These are phyloP conservation scores for Alternaria rosae DNA, from an alignment of 2,329 filamentous ascomycete species.

Conservation along the genomic window DNA sequence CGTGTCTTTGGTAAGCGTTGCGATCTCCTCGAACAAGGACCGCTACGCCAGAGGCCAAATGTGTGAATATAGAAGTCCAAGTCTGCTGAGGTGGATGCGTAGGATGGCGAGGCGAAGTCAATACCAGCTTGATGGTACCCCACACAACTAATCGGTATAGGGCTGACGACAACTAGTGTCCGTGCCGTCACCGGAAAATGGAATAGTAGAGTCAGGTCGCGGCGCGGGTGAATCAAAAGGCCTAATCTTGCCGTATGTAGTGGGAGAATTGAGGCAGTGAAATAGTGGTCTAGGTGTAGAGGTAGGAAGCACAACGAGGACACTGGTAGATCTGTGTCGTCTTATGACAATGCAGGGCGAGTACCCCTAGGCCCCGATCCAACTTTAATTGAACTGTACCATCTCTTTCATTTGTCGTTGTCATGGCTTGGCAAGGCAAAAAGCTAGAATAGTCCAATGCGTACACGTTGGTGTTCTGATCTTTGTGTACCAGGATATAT, in stretches of 20 bases:
- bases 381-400: constrained; percentile 10
- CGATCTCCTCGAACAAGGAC: background rate
- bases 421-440: constrained; percentile 19
- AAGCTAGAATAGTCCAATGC: constrained; percentile 12
- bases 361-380: constrained; percentile 8
- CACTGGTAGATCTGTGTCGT: constrained; percentile 21
- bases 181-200: constrained; percentile 9
- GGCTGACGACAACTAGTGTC: constrained; percentile 27
- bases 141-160: constrained; percentile 26
- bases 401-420: constrained; percentile 11
- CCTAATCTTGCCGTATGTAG: constrained; percentile 7
- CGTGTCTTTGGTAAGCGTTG: constrained; percentile 17
- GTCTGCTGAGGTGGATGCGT: constrained; percentile 26
- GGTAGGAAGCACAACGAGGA: constrained; percentile 12
- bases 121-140: constrained; percentile 18
- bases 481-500: constrained; percentile 4
- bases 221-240: constrained; percentile 15
- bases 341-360: constrained; percentile 21
- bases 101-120: constrained; percentile 28
- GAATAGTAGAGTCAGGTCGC: constrained; percentile 4
- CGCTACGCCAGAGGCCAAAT: constrained; percentile 13
- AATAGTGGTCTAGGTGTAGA: constrained; percentile 1
- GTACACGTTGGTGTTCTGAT: constrained; percentile 6
- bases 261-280: constrained; percentile 22
- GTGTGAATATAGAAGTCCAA: constrained; percentile 14